Evolutionary conservation across 164 flowering plant species (phyloP), one percentile per base, ranked within the genome.

Genomic region (Warburgia ugandensis): DNA sequence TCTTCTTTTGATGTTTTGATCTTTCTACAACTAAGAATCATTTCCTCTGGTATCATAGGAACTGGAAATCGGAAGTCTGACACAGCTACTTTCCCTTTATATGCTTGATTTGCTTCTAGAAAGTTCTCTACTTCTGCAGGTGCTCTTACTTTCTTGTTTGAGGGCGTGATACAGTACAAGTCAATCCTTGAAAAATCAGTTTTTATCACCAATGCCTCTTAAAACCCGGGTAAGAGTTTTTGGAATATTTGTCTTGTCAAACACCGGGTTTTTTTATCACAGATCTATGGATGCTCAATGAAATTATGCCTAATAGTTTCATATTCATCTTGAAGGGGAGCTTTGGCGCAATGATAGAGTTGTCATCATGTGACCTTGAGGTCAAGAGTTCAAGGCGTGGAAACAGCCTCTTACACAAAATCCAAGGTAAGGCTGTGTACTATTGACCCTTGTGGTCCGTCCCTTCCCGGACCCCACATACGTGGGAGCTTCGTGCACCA

Each of bases 191-290:
- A 73, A 56, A 29, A 72, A 62, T 82, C 94, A 50, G 40, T 77
- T 53, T 94, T 71, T 3, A 80, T 58, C 13, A 68, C 67, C 63
- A 79, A 50, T 6, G 46, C 58, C 62, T 96, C 80, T 54, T 64
- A 69, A 54, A 86, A 90, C 33, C 91, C 87, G 47, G 31, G n/a
- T 52, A 7, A 94, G 97, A 32, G 88, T 62, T 60, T 73, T 80
- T 30, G 90, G 97, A 33, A 86, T 41, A 48, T 76, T 73, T 27
- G 91, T 95, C 66, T 75, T 80, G 72, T 90, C 88, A 69, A 25
- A 56, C 49, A 31, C 62, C 61, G 11, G 67, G 60, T n/a, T 57
- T 73, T 89, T 44, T 48, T 71, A 55, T 49, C 23, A 48, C 90
- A 83, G 54, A 39, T 12, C 52, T 65, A 86, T 9, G 95, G 95